Base-by-base conservation (phyloP, 2,329 filamentous ascomycete species). In the Knufia fluminis region DNA sequence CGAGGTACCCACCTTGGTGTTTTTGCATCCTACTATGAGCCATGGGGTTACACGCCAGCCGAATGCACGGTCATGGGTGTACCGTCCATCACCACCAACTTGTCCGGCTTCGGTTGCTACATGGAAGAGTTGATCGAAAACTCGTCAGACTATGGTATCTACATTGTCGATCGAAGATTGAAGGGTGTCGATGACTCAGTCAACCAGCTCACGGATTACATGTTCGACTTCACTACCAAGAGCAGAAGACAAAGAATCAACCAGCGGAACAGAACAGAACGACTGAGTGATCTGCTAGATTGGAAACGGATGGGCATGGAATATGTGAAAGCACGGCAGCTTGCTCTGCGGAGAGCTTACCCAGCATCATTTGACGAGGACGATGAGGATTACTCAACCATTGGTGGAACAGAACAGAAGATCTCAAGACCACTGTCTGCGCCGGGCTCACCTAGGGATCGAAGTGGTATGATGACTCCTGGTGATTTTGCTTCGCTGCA, bases 251-350 rank as follows among this genome's bases (percentile, higher is more conserved):
- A 98, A 69, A 86, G 92, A 45, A 98, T 98, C 77, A 98, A 98
- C 76, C 92, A 97, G 73, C 82, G 92, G 44, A 98, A 98, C 70
- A 82, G 92, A 48, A 98, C 92, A 0, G 92, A 98, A 74, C 82
- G 92, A 42, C 73, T 98, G 48, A 94, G 89, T 62, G 92, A 98
- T 65, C 75, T 98, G 52, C 77, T 98, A 35, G 92, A 98, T 71
- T 98, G 92, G 92, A 97, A 97, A 78, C 80, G 92, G 44, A 98
- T 98, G 92, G 92, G 92, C 19, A 84, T 97, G 83, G 92, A 98
- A 70, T 98, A 98, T 64, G 88, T 96, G 71, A 98, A 97, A 75
- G 92, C 92, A 28, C 81, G 92, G 43, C 92, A 97, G 68, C 71
- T 98, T 62, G 92, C 92, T 20, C 74, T 98, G 55, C 78, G 92